Evolutionary conservation across 352 stramenopile species (phyloP).

Genomic region (Peronosclerospora sorghi): DNA sequence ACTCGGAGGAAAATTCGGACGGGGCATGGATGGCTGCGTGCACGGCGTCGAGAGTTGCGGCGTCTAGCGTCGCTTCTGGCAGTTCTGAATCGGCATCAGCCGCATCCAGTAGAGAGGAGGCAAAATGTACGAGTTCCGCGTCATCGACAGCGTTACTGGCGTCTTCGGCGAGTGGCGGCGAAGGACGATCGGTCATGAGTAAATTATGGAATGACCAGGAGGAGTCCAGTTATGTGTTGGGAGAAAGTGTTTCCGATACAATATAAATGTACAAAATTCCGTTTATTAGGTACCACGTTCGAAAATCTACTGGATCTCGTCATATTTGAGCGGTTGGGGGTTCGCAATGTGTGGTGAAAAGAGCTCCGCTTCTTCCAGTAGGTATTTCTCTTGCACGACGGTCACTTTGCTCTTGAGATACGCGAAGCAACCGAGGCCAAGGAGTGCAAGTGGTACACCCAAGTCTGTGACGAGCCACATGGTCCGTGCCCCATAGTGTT

Average conservation of each 20-base stretch:
- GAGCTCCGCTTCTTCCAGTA: conserved; percentile 46
- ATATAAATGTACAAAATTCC: neutral
- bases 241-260: neutral
- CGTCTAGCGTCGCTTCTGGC: conserved; percentile 17
- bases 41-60: conserved; percentile 29
- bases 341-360: conserved; percentile 50
- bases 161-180: conserved; percentile 1
- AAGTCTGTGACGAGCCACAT: conserved; percentile 68
- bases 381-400: conserved; percentile 17
- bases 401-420: conserved; percentile 40
- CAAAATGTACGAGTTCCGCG: conserved; percentile 30
- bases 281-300: neutral
- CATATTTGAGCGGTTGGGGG: conserved; percentile 28
- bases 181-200: neutral
- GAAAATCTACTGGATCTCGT: conserved; percentile 17
- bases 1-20: conserved; percentile 1
- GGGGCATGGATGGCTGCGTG: conserved; percentile 22
- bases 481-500: conserved; percentile 42
- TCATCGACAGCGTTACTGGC: conserved; percentile 14
- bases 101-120: conserved; percentile 28
- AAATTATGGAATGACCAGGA: neutral
- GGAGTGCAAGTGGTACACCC: conserved; percentile 49
- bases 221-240: neutral
- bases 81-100: conserved; percentile 17
- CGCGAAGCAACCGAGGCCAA: conserved; percentile 45